Evolutionary conservation across 805 yeast species (phyloP), one percentile per base, ranked within the genome.

Genomic region (Wickerhamiella azymoides): DNA sequence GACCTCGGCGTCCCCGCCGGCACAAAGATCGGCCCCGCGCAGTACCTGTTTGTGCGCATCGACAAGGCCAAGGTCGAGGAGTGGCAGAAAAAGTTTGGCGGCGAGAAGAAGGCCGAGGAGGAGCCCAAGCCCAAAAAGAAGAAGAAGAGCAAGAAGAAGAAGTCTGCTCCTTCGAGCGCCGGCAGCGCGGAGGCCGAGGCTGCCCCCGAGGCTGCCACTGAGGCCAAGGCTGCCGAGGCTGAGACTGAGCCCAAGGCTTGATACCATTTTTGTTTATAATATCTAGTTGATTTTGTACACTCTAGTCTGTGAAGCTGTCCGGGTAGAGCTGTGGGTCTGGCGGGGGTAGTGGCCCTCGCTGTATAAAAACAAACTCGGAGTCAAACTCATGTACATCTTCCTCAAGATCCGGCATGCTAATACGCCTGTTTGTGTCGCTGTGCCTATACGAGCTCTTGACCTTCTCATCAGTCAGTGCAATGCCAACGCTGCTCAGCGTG

Each of bases 51-150:
- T 73, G 74, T 72, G 59, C 79, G 96, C 68, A 92, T 92, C 55
- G 97, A 89, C 54, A 94, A 84, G 58, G 78, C 78, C 67, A 80
- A 82, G 70, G 72, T 88, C 51, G 92, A 76, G 9, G 81, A 76
- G 58, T 85, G 96, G 94, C 80, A 94, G 69, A 65, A 68, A 46
- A 73, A 74, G 63, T 92, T 81, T 59, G 94, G 96, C 49, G 97
- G 96, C 39, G 70, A 76, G 54, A 80, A 48, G 28, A 30, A 50
- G 10, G 42, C 39, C 24, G 37, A 47, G 10, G 40, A 43, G 18
- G 45, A 40, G 36, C 33, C 32, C 11, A 40, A 44, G 43, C 14
- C 18, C 36, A 25, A 38, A 27, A 45, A 47, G 44, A 46, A 47
- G 36, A 42, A 39, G 38, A 45, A 35, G 26, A 35, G 18, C 14